Percentiles rank a stretch among this genome's conserved stretches.
Evolutionary conservation across 306 rosid species (phyloP).

Genomic region (Vachellia collinsii): DNA sequence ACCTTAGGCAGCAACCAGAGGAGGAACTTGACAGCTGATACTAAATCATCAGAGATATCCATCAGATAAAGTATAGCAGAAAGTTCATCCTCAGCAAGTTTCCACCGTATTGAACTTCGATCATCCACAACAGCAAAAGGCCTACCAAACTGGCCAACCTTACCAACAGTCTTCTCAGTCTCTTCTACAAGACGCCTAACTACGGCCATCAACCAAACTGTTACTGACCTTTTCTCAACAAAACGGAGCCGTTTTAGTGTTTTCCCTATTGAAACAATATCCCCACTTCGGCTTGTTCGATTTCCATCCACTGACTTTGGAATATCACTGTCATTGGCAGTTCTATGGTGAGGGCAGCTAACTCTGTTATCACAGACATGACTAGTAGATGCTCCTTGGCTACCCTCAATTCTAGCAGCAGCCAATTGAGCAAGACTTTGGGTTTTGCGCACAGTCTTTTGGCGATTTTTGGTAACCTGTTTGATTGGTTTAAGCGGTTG

Average conservation of each 20-base stretch:
- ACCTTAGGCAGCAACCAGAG: constrained; percentile 88
- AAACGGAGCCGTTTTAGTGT: constrained; percentile 62
- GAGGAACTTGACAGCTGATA: constrained; percentile 78
- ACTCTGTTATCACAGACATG: constrained; percentile 85
- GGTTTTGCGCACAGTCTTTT: constrained; percentile 72
- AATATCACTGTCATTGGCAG: constrained; percentile 65
- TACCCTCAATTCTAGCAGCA: constrained; percentile 89
- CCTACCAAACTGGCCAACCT: constrained; percentile 82
- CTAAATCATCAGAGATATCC: constrained; percentile 81
- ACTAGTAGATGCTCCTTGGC: constrained; percentile 99
- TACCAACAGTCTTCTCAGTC: constrained; percentile 62
- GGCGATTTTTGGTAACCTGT: constrained; percentile 79
- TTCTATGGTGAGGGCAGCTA: constrained; percentile 87
- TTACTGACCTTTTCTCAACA: constrained; percentile 72
- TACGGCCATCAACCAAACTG: constrained; percentile 68
- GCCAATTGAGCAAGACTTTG: constrained; percentile 89
- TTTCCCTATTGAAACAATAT: constrained; percentile 73
- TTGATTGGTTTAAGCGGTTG: constrained; percentile 66
- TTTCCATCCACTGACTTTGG: constrained; percentile 55
- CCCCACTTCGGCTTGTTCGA: constrained; percentile 50
- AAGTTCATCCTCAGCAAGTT: constrained; percentile 88
- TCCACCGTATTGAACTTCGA: constrained; percentile 69
- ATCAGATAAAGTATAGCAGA: constrained; percentile 74
- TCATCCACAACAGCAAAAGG: constrained; percentile 62
- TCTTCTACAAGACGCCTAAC: constrained; percentile 77